Conservation (phyloP, 495 filamentous ascomycete genomes). For the Penicillium cosmopolitanum region DNA sequence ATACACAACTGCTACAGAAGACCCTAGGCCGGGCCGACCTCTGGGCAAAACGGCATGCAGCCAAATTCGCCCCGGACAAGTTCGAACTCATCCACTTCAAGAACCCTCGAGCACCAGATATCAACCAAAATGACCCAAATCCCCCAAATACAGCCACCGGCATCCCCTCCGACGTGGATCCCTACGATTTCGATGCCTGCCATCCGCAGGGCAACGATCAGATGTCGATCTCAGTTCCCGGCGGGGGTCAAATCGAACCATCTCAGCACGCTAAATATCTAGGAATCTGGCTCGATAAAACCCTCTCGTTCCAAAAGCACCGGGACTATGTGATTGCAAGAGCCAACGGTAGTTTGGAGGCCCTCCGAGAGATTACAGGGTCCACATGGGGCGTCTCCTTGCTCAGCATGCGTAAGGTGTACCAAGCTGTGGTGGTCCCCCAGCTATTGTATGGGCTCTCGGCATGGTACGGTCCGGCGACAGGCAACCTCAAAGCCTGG, state of each 20-base stretch:
- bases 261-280: constrained; percentile 6
- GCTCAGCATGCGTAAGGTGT: constrained; percentile 11
- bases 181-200: neutral
- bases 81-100: constrained; percentile 17
- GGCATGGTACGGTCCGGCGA: constrained; percentile 14
- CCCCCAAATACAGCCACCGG: no score
- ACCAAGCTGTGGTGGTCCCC: constrained; percentile 25
- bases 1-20: constrained; percentile 5
- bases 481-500: neutral
- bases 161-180: neutral
- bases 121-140: no score
- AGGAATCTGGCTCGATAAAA: constrained; percentile 21
- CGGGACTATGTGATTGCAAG: constrained; percentile 15
- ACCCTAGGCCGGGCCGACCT: neutral
- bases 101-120: neutral
- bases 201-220: constrained; percentile 1
- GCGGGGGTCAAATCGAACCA: neutral
- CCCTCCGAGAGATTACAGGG: constrained; percentile 12
- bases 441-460: constrained; percentile 23
- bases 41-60: constrained; percentile 21
- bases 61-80: constrained; percentile 21
- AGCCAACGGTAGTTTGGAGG: constrained; percentile 13
- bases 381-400: constrained; percentile 24
- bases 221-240: neutral
- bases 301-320: constrained; percentile 18